Conservation (phyloP, 768 basidiomycete genomes). For the button mushroom (Agaricus bisporus) region DNA sequence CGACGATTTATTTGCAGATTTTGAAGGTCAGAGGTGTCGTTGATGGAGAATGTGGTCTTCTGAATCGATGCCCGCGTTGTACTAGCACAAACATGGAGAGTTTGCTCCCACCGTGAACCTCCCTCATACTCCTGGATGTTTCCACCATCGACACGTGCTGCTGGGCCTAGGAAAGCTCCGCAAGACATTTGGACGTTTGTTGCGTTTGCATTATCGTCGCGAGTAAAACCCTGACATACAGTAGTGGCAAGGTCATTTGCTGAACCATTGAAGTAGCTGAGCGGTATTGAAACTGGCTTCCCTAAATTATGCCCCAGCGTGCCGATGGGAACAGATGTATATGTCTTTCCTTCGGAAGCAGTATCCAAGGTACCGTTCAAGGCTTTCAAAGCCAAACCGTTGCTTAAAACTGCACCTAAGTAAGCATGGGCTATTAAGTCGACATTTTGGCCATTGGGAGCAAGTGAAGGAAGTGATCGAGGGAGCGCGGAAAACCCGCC, state of each 20-base stretch:
- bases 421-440: not conserved
- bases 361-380: constrained; percentile 14
- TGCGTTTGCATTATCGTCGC: constrained; percentile 15
- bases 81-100: constrained; percentile 14
- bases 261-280: not conserved
- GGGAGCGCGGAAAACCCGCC: constrained; percentile 11
- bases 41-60: not conserved
- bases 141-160: constrained; percentile 17
- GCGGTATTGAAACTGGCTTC: not conserved
- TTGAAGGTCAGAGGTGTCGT: not conserved
- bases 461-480: not conserved
- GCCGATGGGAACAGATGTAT: not conserved
- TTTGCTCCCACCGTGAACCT: constrained; percentile 16
- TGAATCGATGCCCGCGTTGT: constrained; percentile 7
- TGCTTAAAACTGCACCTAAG: constrained; percentile 15
- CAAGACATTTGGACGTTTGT: constrained; percentile 15
- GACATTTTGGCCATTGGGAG: not conserved
- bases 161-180: constrained; percentile 13
- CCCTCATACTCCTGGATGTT: constrained; percentile 5
- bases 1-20: not conserved
- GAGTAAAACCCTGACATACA: constrained; percentile 15
- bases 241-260: not conserved
- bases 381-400: constrained; percentile 10
- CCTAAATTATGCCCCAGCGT: not conserved
- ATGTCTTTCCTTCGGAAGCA: constrained; percentile 11